Conservation (phyloP, 345 rosid species). For the Lepidium aucheri region DNA sequence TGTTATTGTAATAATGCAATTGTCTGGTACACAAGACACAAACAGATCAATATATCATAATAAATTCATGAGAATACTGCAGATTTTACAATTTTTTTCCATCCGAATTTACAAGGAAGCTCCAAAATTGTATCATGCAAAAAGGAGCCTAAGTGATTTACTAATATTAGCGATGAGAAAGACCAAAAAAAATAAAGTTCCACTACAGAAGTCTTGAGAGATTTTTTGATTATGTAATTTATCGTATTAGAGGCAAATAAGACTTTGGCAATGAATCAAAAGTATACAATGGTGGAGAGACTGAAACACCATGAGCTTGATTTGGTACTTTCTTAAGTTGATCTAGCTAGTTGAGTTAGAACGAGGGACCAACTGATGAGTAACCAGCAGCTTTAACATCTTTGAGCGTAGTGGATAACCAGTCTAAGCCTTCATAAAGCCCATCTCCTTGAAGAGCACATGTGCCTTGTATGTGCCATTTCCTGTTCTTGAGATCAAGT, state of each 20-base stretch:
- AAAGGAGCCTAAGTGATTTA: neutral
- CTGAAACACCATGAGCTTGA: conserved; percentile 4
- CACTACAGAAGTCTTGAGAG: neutral
- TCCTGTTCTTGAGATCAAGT: conserved; percentile 84
- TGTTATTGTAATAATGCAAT: neutral
- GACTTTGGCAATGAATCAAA: neutral
- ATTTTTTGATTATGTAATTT: neutral
- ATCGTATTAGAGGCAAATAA: conserved; percentile 9
- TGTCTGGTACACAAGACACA: neutral
- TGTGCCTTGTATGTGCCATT: conserved; percentile 99
- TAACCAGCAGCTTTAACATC: conserved; percentile 90
- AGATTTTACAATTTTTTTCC: neutral
- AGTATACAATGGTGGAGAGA: conserved; percentile 17
- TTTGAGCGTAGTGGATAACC: conserved; percentile 76
- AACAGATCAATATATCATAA: neutral
- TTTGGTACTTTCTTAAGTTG: neutral
- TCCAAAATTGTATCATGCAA: conserved; percentile 10
- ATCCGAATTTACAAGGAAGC: conserved; percentile 15
- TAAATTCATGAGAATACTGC: neutral
- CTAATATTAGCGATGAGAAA: conserved; percentile 3
- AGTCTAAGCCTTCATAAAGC: conserved; percentile 94
- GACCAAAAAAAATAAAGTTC: neutral
- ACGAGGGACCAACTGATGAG: conserved; percentile 72
- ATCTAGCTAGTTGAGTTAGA: conserved; percentile 27
- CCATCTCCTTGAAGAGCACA: conserved; percentile 96